Conservation (phyloP, 768 basidiomycete species). For the Lentinula raphanica region DNA sequence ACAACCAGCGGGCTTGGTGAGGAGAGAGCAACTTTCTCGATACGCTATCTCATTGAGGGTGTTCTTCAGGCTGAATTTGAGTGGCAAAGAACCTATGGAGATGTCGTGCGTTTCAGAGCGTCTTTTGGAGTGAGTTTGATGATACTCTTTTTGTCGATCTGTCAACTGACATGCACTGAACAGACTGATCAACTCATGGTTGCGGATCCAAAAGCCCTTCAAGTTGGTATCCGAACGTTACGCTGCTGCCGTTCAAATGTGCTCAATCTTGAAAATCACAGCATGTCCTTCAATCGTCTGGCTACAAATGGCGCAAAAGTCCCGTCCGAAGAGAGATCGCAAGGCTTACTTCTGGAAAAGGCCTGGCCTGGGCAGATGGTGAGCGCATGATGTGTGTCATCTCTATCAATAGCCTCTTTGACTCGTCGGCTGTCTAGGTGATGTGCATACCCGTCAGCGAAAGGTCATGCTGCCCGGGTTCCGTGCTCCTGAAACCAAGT, state of each 20-base stretch:
- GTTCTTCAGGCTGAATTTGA: neutral
- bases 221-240: slow-evolving; percentile 5
- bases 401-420: slow-evolving; percentile 15
- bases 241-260: too few relatives aligned
- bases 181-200: slow-evolving; percentile 25
- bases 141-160: neutral
- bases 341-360: slow-evolving; percentile 19
- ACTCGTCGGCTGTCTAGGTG: slow-evolving; percentile 8
- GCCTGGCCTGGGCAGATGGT: slow-evolving; percentile 26
- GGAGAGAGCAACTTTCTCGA: neutral
- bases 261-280: neutral
- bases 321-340: slow-evolving; percentile 15
- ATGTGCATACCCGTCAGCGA: slow-evolving; percentile 23
- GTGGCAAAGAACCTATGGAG: slow-evolving; percentile 6
- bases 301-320: slow-evolving; percentile 24
- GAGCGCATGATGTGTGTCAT: neutral
- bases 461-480: slow-evolving; percentile 32
- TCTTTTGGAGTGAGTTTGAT: neutral
- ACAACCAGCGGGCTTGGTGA: slow-evolving; percentile 5
- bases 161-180: neutral
- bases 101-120: slow-evolving; percentile 5
- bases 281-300: slow-evolving; percentile 25
- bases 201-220: slow-evolving; percentile 26
- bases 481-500: slow-evolving; percentile 20
- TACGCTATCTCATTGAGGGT: neutral